Percentiles rank a stretch among this genome's conserved stretches.
Evolutionary conservation across 208 protist genomes (phyloP).

Genomic region (Naegleria lovaniensis): DNA sequence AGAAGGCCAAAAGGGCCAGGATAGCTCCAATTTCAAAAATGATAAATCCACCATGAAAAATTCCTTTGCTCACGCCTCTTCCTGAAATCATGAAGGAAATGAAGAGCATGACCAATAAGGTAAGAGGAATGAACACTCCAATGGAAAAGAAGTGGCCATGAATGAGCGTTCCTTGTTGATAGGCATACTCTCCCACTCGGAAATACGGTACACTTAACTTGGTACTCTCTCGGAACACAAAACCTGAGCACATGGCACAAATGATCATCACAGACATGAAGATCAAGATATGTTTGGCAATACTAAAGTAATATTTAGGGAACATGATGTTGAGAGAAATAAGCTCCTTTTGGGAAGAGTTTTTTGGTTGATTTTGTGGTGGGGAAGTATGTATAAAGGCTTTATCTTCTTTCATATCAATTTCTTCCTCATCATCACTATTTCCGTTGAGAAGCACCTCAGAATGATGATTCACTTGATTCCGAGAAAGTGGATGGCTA

Average conservation of each 20-base stretch:
- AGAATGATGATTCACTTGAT: too few relatives aligned
- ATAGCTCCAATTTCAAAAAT: neutral
- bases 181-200: neutral
- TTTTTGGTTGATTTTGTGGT: too few relatives aligned
- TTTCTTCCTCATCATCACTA: too few relatives aligned
- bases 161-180: neutral
- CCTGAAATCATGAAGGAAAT: neutral
- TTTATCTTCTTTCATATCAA: too few relatives aligned
- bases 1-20: neutral
- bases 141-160: neutral
- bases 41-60: neutral
- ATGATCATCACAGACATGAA: neutral
- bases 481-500: too few relatives aligned
- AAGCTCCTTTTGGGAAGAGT: too few relatives aligned
- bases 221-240: neutral
- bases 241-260: neutral
- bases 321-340: neutral
- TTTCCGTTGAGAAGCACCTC: too few relatives aligned
- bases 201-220: neutral
- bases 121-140: neutral
- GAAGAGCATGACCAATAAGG: neutral
- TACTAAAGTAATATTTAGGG: neutral
- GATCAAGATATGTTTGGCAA: neutral
- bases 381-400: too few relatives aligned
- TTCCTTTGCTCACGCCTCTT: neutral